Percentiles rank a stretch among this genome's conserved stretches.
Conservation (phyloP, 2,329 filamentous ascomycete genomes). For the Colletotrichum shisoi region DNA sequence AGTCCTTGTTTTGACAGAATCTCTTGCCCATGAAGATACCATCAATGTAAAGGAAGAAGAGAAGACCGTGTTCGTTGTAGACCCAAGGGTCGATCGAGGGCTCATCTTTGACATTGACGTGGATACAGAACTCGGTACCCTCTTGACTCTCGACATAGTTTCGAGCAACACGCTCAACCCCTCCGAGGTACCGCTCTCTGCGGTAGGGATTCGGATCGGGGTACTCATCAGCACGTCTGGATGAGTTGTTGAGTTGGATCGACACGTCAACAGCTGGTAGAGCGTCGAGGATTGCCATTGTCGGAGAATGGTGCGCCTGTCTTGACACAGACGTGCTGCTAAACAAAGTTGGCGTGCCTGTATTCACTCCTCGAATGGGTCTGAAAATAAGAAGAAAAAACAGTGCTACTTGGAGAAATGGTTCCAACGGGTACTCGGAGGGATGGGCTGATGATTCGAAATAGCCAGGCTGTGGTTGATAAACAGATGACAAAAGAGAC, state of each 20-base stretch:
- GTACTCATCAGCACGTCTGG: constrained; percentile 22
- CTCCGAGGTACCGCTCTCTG: constrained; percentile 20
- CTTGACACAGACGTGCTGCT: background rate
- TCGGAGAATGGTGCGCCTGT: too few relatives aligned
- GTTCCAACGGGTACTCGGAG: background rate
- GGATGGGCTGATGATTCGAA: background rate
- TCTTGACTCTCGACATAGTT: constrained; percentile 47
- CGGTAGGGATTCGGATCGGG: constrained; percentile 8
- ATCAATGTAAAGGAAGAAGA: constrained; percentile 41
- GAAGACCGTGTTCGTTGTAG: constrained; percentile 41
- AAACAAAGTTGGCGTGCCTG: background rate
- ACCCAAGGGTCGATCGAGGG: constrained; percentile 43
- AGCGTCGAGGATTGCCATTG: constrained; percentile 30
- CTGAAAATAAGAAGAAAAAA: background rate
- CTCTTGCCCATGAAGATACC: constrained; percentile 39
- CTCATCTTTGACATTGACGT: constrained; percentile 32
- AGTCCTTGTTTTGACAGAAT: constrained; percentile 18
- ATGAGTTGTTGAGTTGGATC: constrained; percentile 15
- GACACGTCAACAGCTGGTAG: constrained; percentile 24
- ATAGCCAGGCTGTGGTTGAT: background rate
- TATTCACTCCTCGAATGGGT: too few relatives aligned
- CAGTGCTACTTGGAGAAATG: background rate
- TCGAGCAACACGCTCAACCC: constrained; percentile 17
- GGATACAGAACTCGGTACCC: constrained; percentile 43
- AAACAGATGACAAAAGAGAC: background rate